Evolutionary conservation across 202 grass and related monocot genomes (phyloP).

Genomic region (Schoenoplectus triqueter): DNA sequence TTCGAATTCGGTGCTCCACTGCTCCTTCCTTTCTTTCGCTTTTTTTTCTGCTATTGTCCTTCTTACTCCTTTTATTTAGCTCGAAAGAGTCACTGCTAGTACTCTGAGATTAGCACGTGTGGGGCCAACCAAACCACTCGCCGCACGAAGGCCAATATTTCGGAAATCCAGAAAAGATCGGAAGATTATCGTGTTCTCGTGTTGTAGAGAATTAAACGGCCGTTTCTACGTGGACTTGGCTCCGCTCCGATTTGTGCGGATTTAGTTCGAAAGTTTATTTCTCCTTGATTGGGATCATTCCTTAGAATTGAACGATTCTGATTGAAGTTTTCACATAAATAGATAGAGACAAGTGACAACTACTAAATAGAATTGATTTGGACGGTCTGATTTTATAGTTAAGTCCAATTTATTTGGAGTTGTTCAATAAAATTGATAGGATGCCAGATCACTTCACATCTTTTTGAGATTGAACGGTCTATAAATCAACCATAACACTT

Average conservation of each 20-base stretch:
- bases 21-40: conserved; percentile 21
- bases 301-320: neutral
- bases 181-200: neutral
- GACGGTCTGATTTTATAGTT: neutral
- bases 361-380: neutral
- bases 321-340: neutral
- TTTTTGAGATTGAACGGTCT: too few relatives aligned
- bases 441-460: too few relatives aligned
- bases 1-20: conserved; percentile 40
- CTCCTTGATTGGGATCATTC: neutral
- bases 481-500: too few relatives aligned
- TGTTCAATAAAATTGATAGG: too few relatives aligned
- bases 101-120: too few relatives aligned
- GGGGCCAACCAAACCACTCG: neutral
- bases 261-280: neutral
- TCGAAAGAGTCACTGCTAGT: too few relatives aligned
- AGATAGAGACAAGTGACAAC: neutral
- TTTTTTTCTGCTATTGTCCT: neutral
- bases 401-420: too few relatives aligned
- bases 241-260: neutral
- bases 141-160: neutral
- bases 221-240: neutral
- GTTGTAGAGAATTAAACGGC: neutral
- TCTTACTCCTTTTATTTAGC: too few relatives aligned
- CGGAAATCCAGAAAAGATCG: too few relatives aligned